A percentile compares a stretch with the other conserved stretches of the same genome.
Evolutionary conservation across 2,329 filamentous ascomycete genomes (phyloP).

Genomic region (Thelonectria discophora): DNA sequence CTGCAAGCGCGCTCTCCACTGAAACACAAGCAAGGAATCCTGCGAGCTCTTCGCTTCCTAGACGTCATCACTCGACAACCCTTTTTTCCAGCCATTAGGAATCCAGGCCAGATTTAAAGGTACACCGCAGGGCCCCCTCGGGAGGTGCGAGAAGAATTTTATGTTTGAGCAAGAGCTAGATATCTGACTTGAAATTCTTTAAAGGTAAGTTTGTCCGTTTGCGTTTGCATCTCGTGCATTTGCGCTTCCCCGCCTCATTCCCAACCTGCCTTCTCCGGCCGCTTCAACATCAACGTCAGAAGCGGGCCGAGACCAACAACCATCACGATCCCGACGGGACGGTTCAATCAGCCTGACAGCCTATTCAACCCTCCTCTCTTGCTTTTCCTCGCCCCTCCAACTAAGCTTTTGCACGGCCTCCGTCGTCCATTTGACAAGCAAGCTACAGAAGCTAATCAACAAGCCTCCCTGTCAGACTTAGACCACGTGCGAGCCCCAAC

Average conservation of each 20-base stretch:
- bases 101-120: not conserved
- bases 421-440: not conserved
- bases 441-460: not conserved
- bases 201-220: not conserved
- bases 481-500: not conserved
- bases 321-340: not conserved
- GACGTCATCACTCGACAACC: not conserved
- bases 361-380: not conserved
- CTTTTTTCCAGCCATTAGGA: slow-evolving; percentile 36
- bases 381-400: not conserved
- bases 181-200: not conserved
- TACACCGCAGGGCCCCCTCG: not conserved
- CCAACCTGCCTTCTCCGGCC: not conserved
- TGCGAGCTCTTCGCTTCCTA: not conserved
- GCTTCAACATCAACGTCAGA: not conserved
- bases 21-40: not conserved
- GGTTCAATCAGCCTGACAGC: slow-evolving; percentile 9
- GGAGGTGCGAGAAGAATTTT: not conserved
- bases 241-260: not conserved
- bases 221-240: not conserved
- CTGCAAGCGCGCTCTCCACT: not conserved
- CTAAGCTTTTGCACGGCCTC: not conserved
- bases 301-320: not conserved
- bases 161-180: not conserved
- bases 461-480: not conserved